These are phyloP conservation scores for Catenaria anguillulae DNA, from an alignment of 371 early-diverging fungal species.

Conservation along the genomic window DNA sequence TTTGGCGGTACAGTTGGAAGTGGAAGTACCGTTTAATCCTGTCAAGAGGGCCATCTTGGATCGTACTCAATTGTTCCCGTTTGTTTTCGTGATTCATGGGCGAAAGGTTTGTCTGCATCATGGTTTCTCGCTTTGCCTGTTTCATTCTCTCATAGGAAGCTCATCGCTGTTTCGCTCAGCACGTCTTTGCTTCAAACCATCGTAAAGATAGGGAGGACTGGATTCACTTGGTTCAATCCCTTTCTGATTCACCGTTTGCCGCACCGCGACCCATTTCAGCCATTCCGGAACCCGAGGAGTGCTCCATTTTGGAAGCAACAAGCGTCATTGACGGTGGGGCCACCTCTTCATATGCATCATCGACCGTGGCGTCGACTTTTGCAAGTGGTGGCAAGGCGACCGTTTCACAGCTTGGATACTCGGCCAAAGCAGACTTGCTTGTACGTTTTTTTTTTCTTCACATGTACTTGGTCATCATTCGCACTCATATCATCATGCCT, in stretches of 20 bases:
- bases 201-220: constrained; percentile 7
- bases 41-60: neutral
- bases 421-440: too few species aligned
- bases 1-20: neutral
- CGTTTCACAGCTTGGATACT: too few species aligned
- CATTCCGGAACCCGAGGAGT: neutral
- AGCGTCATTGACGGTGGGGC: neutral
- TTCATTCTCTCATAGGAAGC: too few species aligned
- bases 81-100: neutral
- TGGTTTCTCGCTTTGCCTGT: too few species aligned
- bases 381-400: too few species aligned
- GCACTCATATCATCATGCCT: too few species aligned
- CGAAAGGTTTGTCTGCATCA: neutral
- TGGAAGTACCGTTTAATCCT: neutral
- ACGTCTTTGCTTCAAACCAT: neutral
- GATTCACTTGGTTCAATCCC: constrained; percentile 1
- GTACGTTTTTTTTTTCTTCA: too few species aligned
- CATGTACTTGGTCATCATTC: too few species aligned
- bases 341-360: too few species aligned
- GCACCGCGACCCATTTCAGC: neutral
- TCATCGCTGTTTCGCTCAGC: too few species aligned
- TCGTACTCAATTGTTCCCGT: neutral
- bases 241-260: neutral
- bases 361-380: too few species aligned
- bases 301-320: neutral